Percentiles rank a stretch among this genome's conserved stretches.
phyloP scores from a whole-genome alignment of 371 early-diverging fungal genomes.

The Mucor plumbeus region DNA sequence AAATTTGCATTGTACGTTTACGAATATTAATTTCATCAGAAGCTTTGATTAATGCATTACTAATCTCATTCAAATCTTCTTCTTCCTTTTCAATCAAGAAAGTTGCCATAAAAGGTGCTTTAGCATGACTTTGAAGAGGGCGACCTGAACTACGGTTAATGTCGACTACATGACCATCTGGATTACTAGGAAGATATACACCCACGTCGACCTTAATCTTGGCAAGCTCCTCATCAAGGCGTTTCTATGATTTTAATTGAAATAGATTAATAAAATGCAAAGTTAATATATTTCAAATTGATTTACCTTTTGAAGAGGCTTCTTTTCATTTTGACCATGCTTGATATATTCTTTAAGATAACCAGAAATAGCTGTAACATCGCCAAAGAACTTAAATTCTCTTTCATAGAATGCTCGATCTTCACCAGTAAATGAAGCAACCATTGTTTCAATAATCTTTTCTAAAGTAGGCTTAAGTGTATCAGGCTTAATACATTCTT shows the following conservation, averaged over 20 bases:
- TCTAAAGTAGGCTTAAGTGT: constrained; percentile 87
- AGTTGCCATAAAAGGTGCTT: constrained; percentile 99
- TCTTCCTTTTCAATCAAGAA: constrained; percentile 84
- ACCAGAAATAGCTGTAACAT: constrained; percentile 97
- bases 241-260: constrained; percentile 35
- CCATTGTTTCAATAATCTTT: constrained; percentile 81
- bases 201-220: constrained; percentile 95
- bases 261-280: not conserved
- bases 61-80: constrained; percentile 45
- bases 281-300: not conserved
- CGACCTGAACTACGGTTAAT: constrained; percentile 96
- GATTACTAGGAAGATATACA: constrained; percentile 98
- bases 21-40: constrained; percentile 30
- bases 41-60: not conserved
- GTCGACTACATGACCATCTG: constrained; percentile 93
- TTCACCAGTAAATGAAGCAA: constrained; percentile 76
- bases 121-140: constrained; percentile 98
- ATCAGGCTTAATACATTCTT: constrained; percentile 75
- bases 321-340: constrained; percentile 95
- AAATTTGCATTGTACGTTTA: constrained; percentile 23
- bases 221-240: constrained; percentile 94
- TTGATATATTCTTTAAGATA: constrained; percentile 95
- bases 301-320: constrained; percentile 67
- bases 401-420: constrained; percentile 93
- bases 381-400: constrained; percentile 94